Percentiles rank a stretch among this genome's conserved stretches.
These are phyloP conservation scores for Nematodospora valgi DNA, from an alignment of 805 yeast genomes.

Conservation along the genomic window DNA sequence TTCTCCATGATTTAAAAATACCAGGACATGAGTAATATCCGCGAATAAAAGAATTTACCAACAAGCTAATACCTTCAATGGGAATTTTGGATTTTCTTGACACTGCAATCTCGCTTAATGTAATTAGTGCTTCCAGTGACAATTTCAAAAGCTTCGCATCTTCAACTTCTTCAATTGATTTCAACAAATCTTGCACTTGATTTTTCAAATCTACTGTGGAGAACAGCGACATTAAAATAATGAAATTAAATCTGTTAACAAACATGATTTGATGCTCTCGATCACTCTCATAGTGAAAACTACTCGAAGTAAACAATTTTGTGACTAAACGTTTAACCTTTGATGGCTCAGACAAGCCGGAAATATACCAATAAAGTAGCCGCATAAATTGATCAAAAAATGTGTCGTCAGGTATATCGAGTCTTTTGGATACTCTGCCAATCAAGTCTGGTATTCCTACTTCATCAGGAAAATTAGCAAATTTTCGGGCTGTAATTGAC, in stretches of 20 bases:
- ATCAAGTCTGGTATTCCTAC: conserved; percentile 18
- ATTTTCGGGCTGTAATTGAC: conserved; percentile 27
- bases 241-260: conserved; percentile 34
- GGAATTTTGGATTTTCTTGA: conserved; percentile 16
- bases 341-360: conserved; percentile 19
- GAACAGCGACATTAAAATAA: conserved; percentile 30
- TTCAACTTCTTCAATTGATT: conserved; percentile 18
- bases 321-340: conserved; percentile 28
- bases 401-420: conserved; percentile 25
- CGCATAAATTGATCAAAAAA: conserved; percentile 37
- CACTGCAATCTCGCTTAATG: conserved; percentile 16
- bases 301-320: conserved; percentile 37
- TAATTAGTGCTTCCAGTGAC: conserved; percentile 19
- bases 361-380: conserved; percentile 30
- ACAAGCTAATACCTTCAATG: conserved; percentile 12
- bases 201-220: conserved; percentile 30
- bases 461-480: conserved; percentile 37
- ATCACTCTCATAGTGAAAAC: conserved; percentile 26
- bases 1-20: conserved; percentile 14
- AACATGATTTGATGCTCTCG: conserved; percentile 28
- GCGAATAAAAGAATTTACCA: conserved; percentile 13
- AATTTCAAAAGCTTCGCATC: conserved; percentile 23
- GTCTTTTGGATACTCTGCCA: conserved; percentile 19
- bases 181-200: conserved; percentile 24
- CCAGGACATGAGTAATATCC: conserved; percentile 16